These are phyloP conservation scores for Boletellus sp. DNA, from an alignment of 1,284 basidiomycete genomes.

Conservation along the genomic window DNA sequence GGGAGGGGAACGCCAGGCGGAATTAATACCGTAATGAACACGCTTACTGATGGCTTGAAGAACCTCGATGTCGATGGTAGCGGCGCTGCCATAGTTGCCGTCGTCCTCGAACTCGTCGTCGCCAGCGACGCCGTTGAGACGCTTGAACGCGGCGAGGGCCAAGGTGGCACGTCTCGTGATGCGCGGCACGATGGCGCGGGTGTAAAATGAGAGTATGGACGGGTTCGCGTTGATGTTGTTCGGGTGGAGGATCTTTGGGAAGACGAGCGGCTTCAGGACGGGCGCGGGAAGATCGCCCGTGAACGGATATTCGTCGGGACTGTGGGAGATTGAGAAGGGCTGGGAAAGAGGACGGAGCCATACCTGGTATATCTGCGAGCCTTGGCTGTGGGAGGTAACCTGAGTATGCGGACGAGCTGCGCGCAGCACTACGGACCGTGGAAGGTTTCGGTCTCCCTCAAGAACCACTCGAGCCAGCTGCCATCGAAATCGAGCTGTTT, in stretches of 20 bases:
- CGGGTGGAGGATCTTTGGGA: conserved; percentile 79
- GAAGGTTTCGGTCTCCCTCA: conserved; percentile 91
- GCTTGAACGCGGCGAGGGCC: conserved; percentile 56
- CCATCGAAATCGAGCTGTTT: conserved; percentile 70
- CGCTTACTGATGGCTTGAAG: conserved; percentile 92
- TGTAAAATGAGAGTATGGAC: conserved; percentile 89
- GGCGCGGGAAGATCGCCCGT: conserved; percentile 81
- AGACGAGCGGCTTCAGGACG: conserved; percentile 72
- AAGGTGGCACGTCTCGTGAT: conserved; percentile 73
- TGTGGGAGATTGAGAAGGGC: conserved; percentile 29
- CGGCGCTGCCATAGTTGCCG: conserved; percentile 96
- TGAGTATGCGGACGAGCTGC: background rate
- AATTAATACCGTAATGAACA: conserved; percentile 88
- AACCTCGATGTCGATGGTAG: conserved; percentile 91
- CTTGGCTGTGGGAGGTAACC: conserved; percentile 67
- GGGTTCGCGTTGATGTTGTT: conserved; percentile 86
- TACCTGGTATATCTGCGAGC: conserved; percentile 90
- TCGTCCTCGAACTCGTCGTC: conserved; percentile 78
- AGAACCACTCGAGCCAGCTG: conserved; percentile 95
- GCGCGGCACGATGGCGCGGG: conserved; percentile 73
- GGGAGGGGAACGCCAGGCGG: background rate
- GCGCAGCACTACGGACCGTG: conserved; percentile 65
- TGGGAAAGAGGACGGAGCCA: conserved; percentile 8
- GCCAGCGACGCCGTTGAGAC: conserved; percentile 60
- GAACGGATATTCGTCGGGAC: conserved; percentile 98